Evolutionary conservation across 2,329 filamentous ascomycete genomes (phyloP), one percentile per base, ranked within the genome.

Genomic region (Colletotrichum somersetense): DNA sequence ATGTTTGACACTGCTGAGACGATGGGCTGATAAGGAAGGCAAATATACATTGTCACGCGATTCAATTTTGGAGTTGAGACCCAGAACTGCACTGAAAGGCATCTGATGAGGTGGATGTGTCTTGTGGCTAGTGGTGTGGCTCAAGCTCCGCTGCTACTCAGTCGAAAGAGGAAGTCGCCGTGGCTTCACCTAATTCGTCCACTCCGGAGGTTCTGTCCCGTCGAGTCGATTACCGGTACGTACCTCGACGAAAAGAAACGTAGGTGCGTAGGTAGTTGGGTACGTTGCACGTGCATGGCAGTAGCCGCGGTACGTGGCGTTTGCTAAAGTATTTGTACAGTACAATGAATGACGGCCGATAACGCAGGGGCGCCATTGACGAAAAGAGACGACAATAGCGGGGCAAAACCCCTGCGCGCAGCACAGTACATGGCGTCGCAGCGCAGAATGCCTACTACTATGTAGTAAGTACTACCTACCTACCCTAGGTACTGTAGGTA

Each of bases 171-270:
- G 59, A 30, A 30, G 33, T n/a, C 5, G 26, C 44, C 16, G 59
- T 59, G 59, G 69, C n/a, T 2, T 30, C 64, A 53, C 69, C 66
- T 55, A 53, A 63, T 72, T 69, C 59, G 33, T 59, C 69, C 40
- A 61, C 40, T 69, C 66, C 69, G 69, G 69, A 40, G 59, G 53
- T 69, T 69, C 58, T 66, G 59, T 69, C 66, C 66, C 53, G 46
- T 55, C 40, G n/a, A 57, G 58, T 42, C 59, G 46, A 38, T 30
- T 1, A 6, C 16, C 5, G 14, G 40, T 42, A 16, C 40, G 14
- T 42, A 16, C 40, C 38, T 14, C 30, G 30, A 30, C 30, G 30
- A 30, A 3, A 4, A 30, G 30, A 30, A 30, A 30, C 30, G 30
- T 30, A n/a, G n/a, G n/a, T n/a, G n/a, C n/a, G n/a, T n/a, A n/a